Evolutionary conservation across 208 protist species (phyloP), one percentile per base, ranked within the genome.

Genomic region (Leishmania tarentolae): DNA sequence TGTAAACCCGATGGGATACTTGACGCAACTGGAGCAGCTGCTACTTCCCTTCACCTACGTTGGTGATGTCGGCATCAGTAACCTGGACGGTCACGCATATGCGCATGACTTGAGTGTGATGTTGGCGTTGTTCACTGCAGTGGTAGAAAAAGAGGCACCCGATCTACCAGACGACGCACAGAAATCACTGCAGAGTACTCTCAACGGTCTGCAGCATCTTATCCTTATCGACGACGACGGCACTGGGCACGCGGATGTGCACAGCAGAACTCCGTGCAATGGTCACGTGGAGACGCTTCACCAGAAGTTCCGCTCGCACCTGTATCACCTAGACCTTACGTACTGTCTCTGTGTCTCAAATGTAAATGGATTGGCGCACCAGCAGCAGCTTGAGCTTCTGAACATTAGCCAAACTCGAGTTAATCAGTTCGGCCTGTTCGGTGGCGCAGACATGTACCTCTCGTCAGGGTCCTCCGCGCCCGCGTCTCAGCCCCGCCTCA

Each of bases 301-400:
- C 28, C 82, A 79, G 63, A 75, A 44, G 71, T 89, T 90, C 80
- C 52, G 86, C 61, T 81, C 66, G 6, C 90, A 91, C 73, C 76
- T 93, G 57, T 91, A 93, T 50, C 88, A 91, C 28, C 78, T 93
- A 56, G 90, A 93, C 75, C 81, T 93, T 73, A 88, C 90, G 75
- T 93, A 80, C 79, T 92, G 87, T 79, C 77, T 86, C 47, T 59
- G 35, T 31, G 76, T 93, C 52, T 83, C 75, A 17, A 87, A 82
- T 61, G 77, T 93, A 35, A 84, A 86, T 57, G 72, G 52, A 15
- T 70, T 90, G 5, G 52, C 72, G 46, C 74, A 53, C 1, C 90
- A 91, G 84, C 83, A 84, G 40, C 56, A 71, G 31, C 74, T 93
- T 57, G 82, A 90, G 70, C 89, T 89, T 61, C 74, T 93, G 46